Base-by-base conservation (phyloP, 1,284 basidiomycete genomes). In the Ganoderma meredithae region DNA sequence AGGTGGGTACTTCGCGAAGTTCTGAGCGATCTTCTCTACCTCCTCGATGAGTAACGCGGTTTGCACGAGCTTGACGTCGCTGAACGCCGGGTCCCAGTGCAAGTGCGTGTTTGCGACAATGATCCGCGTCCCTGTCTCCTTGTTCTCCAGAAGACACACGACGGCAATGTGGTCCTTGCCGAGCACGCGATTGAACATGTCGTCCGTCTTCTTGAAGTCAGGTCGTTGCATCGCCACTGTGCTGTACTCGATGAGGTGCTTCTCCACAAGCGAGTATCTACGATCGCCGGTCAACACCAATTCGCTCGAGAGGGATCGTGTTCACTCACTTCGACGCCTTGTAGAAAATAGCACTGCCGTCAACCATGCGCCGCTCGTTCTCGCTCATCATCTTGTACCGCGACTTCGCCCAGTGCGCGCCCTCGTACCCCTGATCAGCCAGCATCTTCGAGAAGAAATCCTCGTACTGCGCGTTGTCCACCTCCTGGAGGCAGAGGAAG, bases 141-240 rank as follows among this genome's bases (percentile, higher is more conserved):
- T 89, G 82, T 94, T 93, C 83, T 99, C 98, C 76, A 99, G 86
- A 56, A 96, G 86, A 71, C 92, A 92, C 61, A 97, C 86, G 70
- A 97, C 90, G 47, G 95, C 96, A 73, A 99, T 95, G 78, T 99
- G 92, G 81, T 99, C 98, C 79, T 97, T 96, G 71, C 94, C 94
- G 78, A 98, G 90, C 68, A 99, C 96, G 63, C 98, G 95, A 79
- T 99, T 99, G 87, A 99, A 99, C 96, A 99, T 97, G 82, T 99
- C 97, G 77, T 99, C 96, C 5, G 97, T 98, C 85, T 96, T 97
- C 83, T 97, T 96, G 83, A 99, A 97, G 79, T 99, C 97, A 55
- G 92, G 88, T 62, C 96, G 91, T 77, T 96, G 93, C 86, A 99
- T 94, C 8, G 97, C 97, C 69, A 97, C 88, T 67, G 95, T 90